Evolutionary conservation across 192 early-diverging fungal species (phyloP).

Genomic region (Podila minutissima): DNA sequence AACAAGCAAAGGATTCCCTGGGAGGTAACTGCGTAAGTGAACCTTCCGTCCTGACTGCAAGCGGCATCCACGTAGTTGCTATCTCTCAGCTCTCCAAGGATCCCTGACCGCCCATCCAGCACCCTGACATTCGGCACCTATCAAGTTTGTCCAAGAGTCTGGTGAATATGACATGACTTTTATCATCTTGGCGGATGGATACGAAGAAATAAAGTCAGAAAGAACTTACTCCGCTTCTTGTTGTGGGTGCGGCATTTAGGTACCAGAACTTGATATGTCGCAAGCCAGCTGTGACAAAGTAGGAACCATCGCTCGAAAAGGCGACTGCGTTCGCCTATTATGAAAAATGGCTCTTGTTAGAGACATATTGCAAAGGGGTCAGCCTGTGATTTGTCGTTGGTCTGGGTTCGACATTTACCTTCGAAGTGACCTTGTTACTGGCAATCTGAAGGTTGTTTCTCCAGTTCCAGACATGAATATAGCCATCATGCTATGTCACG

Average conservation of each 20-base stretch:
- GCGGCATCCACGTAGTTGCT: conserved; percentile 78
- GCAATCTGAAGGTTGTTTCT: conserved; percentile 67
- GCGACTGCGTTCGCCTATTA: conserved; percentile 57
- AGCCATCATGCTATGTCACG: conserved; percentile 77
- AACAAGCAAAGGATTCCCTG: conserved; percentile 76
- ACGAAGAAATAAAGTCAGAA: not conserved
- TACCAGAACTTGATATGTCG: conserved; percentile 87
- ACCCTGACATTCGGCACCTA: conserved; percentile 49
- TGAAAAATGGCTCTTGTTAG: too few relatives aligned
- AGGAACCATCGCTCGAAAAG: conserved; percentile 69
- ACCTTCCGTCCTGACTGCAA: conserved; percentile 54
- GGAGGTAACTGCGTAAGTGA: conserved; percentile 75
- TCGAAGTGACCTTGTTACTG: conserved; percentile 71
- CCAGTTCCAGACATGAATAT: conserved; percentile 88
- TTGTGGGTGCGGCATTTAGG: conserved; percentile 57
- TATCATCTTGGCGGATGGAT: not conserved
- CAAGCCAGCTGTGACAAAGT: conserved; percentile 82
- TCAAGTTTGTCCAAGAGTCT: not conserved
- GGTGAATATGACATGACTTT: not conserved
- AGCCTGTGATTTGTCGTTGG: too few relatives aligned
- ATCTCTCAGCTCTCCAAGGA: conserved; percentile 72
- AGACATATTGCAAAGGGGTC: too few relatives aligned
- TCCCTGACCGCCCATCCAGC: conserved; percentile 75
- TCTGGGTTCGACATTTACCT: conserved; percentile 23
- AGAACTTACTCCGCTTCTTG: conserved; percentile 27